These are phyloP conservation scores for Lathyrus oleraceus DNA, from an alignment of 306 rosid species.

Conservation along the genomic window DNA sequence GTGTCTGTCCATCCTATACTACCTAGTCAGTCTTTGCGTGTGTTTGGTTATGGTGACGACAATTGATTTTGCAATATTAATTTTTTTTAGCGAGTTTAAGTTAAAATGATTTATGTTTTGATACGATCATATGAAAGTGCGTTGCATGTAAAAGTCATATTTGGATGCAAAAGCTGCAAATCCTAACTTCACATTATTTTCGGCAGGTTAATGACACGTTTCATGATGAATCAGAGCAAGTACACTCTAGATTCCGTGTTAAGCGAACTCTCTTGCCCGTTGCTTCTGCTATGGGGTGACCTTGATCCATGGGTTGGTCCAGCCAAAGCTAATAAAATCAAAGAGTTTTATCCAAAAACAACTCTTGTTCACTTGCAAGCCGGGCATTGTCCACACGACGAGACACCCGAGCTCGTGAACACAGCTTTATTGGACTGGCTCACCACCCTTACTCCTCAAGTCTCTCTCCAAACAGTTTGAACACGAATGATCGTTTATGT, in stretches of 20 bases:
- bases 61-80: neutral
- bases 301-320: conserved; percentile 99
- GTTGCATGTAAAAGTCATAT: neutral
- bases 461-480: conserved; percentile 53
- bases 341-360: conserved; percentile 76
- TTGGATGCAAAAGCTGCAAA: neutral
- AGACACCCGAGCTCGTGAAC: conserved; percentile 80
- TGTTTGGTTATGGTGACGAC: neutral
- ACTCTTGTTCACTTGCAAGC: conserved; percentile 78
- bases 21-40: neutral
- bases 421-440: conserved; percentile 79
- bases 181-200: conserved; percentile 6
- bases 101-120: neutral
- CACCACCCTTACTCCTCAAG: conserved; percentile 48
- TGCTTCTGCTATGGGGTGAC: conserved; percentile 92
- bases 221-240: conserved; percentile 78
- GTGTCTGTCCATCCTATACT: neutral
- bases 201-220: conserved; percentile 85
- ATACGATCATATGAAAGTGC: neutral
- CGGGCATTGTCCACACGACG: conserved; percentile 94
- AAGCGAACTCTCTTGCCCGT: conserved; percentile 74
- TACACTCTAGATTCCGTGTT: conserved; percentile 71
- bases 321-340: conserved; percentile 71
- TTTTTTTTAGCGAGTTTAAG: neutral
- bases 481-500: conserved; percentile 8